These are phyloP conservation scores for Triticum dicoccoides DNA, from an alignment of 176 grass and related monocot genomes.

Conservation along the genomic window DNA sequence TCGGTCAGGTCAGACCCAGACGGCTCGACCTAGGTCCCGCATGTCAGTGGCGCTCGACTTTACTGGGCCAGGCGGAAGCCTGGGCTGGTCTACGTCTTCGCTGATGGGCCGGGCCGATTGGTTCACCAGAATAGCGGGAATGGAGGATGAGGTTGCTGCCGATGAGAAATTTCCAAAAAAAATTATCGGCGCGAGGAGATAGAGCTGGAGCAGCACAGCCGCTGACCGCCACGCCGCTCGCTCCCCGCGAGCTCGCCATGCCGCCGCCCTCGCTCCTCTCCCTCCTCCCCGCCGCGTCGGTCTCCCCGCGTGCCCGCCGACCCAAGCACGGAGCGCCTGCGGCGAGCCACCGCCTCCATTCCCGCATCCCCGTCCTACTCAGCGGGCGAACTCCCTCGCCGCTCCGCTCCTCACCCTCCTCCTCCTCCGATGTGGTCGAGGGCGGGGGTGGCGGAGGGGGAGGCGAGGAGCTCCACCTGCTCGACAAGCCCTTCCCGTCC, in stretches of 20 bases:
- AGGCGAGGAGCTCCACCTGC: constrained; percentile 55
- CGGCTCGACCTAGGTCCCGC: neutral
- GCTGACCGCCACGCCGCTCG: neutral
- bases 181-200: constrained; percentile 30
- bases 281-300: constrained; percentile 27
- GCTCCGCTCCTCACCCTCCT: constrained; percentile 17
- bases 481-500: constrained; percentile 57
- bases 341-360: neutral
- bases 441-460: neutral
- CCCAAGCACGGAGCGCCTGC: neutral
- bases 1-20: neutral
- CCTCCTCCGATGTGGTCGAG: constrained; percentile 1
- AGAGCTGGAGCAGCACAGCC: neutral
- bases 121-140: no score
- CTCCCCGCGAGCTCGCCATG: constrained; percentile 16
- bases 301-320: constrained; percentile 19
- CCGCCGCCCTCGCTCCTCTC: constrained; percentile 39
- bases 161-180: neutral
- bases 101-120: neutral
- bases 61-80: neutral
- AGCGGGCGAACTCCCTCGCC: neutral
- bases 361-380: neutral
- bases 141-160: no score
- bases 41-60: neutral
- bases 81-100: neutral